Conservation (phyloP, 768 basidiomycete genomes). For the Rhodotorula graminis region DNA sequence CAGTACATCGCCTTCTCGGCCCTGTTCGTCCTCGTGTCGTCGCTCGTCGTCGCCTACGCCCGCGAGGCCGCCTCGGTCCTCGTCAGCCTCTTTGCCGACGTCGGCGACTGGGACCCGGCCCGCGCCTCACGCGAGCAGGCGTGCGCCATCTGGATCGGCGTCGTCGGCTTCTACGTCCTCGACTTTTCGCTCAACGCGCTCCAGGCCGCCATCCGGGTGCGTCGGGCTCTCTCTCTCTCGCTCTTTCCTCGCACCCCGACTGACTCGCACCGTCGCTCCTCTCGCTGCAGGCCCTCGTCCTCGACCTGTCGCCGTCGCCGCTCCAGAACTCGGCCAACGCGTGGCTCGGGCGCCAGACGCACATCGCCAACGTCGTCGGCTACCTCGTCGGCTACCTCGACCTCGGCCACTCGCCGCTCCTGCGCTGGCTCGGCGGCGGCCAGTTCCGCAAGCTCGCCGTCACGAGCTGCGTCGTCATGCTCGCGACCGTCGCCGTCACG, state of each 20-base stretch:
- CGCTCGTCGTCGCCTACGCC: slow-evolving; percentile 77
- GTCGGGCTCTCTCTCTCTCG: neutral
- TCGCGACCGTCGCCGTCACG: slow-evolving; percentile 77
- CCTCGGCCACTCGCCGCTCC: slow-evolving; percentile 69
- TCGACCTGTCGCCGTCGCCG: slow-evolving; percentile 81
- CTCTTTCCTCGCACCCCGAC: neutral
- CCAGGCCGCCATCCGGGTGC: slow-evolving; percentile 46
- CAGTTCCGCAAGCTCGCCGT: slow-evolving; percentile 97
- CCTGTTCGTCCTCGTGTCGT: slow-evolving; percentile 68
- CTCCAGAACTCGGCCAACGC: slow-evolving; percentile 93
- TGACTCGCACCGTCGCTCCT: neutral
- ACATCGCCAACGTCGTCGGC: slow-evolving; percentile 93
- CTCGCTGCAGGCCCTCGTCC: slow-evolving; percentile 55
- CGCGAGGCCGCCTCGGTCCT: slow-evolving; percentile 46
- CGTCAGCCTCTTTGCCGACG: slow-evolving; percentile 31
- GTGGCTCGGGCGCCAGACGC: slow-evolving; percentile 94
- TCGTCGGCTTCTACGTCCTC: slow-evolving; percentile 83
- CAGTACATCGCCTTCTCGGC: slow-evolving; percentile 71
- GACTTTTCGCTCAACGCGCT: slow-evolving; percentile 97
- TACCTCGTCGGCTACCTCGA: slow-evolving; percentile 88
- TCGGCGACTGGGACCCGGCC: slow-evolving; percentile 54
- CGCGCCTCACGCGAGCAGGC: neutral
- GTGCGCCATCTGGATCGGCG: slow-evolving; percentile 65
- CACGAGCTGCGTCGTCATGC: slow-evolving; percentile 71
- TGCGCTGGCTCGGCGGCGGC: slow-evolving; percentile 66